A percentile compares a stretch with the other conserved stretches of the same genome.
Evolutionary conservation across 2,329 filamentous ascomycete genomes (phyloP).

Genomic region (Tolypocladium guangdongense): DNA sequence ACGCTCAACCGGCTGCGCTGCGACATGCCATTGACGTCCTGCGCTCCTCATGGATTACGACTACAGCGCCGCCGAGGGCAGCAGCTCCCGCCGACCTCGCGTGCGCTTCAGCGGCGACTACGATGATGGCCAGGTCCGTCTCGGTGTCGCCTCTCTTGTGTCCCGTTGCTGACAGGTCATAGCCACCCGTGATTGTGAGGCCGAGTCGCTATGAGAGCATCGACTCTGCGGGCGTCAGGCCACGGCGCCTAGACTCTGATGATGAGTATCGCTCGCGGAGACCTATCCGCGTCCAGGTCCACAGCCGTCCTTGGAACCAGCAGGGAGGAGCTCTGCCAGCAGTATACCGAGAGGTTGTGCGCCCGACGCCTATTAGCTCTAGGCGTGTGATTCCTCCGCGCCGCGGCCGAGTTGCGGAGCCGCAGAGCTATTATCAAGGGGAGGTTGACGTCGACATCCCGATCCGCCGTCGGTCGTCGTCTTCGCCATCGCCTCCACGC

Average conservation of each 20-base stretch:
- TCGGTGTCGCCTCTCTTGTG: not conserved
- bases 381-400: not conserved
- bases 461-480: not conserved
- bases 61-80: not conserved
- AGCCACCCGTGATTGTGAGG: not conserved
- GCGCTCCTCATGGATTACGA: not conserved
- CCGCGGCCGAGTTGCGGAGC: not conserved
- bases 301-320: not conserved
- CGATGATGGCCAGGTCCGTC: not conserved
- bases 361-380: not conserved
- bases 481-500: not conserved
- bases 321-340: not conserved
- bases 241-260: not conserved
- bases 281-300: not conserved
- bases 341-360: not conserved
- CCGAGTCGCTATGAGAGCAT: not conserved
- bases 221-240: not conserved
- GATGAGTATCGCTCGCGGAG: not conserved
- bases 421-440: not conserved
- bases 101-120: not conserved
- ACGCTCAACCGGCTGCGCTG: not conserved
- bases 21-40: not conserved
- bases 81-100: not conserved
- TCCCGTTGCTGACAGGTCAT: not conserved
- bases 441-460: not conserved